Evolutionary conservation across 805 yeast genomes (phyloP).

Genomic region (Ogataea naganishii): DNA sequence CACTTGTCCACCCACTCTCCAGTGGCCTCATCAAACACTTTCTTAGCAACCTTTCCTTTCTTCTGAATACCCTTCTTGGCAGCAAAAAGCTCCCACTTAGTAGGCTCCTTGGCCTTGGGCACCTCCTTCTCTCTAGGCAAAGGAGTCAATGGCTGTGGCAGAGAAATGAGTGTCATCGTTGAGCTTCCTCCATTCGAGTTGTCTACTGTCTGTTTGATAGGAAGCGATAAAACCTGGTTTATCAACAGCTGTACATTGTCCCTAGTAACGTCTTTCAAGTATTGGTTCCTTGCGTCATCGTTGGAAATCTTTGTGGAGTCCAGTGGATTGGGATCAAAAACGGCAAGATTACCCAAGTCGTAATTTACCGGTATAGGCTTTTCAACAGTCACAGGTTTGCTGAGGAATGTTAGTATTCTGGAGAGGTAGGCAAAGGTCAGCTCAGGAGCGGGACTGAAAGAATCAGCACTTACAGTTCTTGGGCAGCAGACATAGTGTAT

Average conservation of each 20-base stretch:
- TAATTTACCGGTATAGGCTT: constrained; percentile 83
- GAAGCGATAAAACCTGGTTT: constrained; percentile 84
- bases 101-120: constrained; percentile 86
- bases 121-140: constrained; percentile 93
- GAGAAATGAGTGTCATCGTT: constrained; percentile 69
- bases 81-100: constrained; percentile 97
- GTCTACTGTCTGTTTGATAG: constrained; percentile 81
- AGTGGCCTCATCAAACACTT: constrained; percentile 79
- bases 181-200: constrained; percentile 51
- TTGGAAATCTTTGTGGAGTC: constrained; percentile 52
- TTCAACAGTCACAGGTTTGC: constrained; percentile 78
- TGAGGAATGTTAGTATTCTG: constrained; percentile 6
- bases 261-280: constrained; percentile 61
- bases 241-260: constrained; percentile 89
- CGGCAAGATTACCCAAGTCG: constrained; percentile 87
- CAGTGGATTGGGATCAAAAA: constrained; percentile 83
- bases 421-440: too few species aligned
- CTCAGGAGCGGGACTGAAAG: too few species aligned
- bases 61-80: constrained; percentile 89
- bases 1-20: constrained; percentile 98
- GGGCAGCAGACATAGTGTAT: too few species aligned
- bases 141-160: constrained; percentile 76
- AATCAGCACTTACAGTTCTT: too few species aligned
- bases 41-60: constrained; percentile 82
- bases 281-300: constrained; percentile 48